Percentiles rank a stretch among this genome's conserved stretches.
Conservation (phyloP, 2,329 filamentous ascomycete species). For the Colletotrichum karsti region DNA sequence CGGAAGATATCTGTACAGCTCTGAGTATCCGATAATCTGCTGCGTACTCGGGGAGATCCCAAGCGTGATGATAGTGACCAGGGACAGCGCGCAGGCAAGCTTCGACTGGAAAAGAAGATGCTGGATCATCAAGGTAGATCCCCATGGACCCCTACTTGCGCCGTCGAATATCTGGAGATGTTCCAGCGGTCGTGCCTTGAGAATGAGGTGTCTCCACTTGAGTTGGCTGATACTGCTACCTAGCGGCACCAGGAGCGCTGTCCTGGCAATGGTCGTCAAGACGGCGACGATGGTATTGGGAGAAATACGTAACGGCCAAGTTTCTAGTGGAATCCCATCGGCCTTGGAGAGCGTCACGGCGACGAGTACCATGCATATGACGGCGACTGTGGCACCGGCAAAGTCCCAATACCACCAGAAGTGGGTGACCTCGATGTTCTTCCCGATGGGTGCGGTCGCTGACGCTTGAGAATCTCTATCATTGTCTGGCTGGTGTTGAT, state of each 20-base stretch:
- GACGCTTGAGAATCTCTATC: too few species aligned
- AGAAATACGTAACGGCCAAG: neutral
- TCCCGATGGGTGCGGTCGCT: too few species aligned
- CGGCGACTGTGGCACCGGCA: neutral
- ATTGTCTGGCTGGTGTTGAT: too few species aligned
- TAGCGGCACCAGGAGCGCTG: constrained; percentile 33
- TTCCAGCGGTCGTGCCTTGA: neutral
- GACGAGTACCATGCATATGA: neutral
- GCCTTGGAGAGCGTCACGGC: neutral
- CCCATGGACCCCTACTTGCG: constrained; percentile 29
- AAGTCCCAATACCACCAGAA: neutral
- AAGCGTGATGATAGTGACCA: neutral
- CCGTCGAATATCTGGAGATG: constrained; percentile 26
- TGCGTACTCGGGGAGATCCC: neutral
- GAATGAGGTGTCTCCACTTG: constrained; percentile 26
- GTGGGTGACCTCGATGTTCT: too few species aligned
- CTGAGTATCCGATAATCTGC: neutral
- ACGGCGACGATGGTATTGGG: neutral
- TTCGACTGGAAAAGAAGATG: neutral
- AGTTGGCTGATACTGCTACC: constrained; percentile 33
- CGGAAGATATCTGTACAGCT: neutral
- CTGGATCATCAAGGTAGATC: constrained; percentile 6
- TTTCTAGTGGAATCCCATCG: neutral
- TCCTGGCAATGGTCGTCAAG: neutral
- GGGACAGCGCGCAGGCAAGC: neutral